These are phyloP conservation scores for Friedmanniomyces simplex DNA, from an alignment of 495 filamentous ascomycete species.

Conservation along the genomic window DNA sequence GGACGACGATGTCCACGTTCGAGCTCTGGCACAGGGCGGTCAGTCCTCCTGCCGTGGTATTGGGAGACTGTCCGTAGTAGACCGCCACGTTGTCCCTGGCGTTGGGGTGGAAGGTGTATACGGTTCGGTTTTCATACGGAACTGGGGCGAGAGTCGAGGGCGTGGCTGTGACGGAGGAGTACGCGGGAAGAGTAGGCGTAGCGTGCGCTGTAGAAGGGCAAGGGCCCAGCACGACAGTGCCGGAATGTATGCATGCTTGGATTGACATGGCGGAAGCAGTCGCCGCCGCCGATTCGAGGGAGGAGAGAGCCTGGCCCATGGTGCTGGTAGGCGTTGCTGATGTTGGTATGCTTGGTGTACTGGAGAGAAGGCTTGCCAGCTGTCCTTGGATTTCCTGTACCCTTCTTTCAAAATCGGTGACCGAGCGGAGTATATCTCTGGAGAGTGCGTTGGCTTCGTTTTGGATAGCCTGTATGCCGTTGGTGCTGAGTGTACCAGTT, in stretches of 20 bases:
- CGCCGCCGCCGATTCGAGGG: not conserved
- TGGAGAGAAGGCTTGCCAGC: not conserved
- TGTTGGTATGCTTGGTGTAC: not conserved
- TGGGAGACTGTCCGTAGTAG: constrained; percentile 11
- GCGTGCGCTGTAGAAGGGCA: not conserved
- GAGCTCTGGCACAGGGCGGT: constrained; percentile 8
- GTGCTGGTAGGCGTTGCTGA: not conserved
- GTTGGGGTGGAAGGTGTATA: not conserved
- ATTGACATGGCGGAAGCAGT: not conserved
- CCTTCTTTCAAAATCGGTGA: not conserved
- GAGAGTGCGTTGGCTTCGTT: not conserved
- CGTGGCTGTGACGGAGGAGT: not conserved
- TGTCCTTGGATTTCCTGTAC: not conserved
- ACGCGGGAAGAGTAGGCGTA: not conserved
- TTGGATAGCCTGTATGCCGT: not conserved
- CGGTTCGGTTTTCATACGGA: not conserved
- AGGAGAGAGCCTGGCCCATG: not conserved
- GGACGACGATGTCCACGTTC: constrained; percentile 31
- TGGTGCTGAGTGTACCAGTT: not conserved
- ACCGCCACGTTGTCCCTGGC: constrained; percentile 7
- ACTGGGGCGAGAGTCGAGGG: not conserved
- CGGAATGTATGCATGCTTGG: too few species aligned
- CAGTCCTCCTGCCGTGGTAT: constrained; percentile 8
- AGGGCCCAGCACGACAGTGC: too few species aligned
- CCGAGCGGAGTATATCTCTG: not conserved